A percentile compares a stretch with the other conserved stretches of the same genome.
These are phyloP conservation scores for Oryza punctata DNA, from an alignment of 176 grass and related monocot genomes.

Conservation along the genomic window DNA sequence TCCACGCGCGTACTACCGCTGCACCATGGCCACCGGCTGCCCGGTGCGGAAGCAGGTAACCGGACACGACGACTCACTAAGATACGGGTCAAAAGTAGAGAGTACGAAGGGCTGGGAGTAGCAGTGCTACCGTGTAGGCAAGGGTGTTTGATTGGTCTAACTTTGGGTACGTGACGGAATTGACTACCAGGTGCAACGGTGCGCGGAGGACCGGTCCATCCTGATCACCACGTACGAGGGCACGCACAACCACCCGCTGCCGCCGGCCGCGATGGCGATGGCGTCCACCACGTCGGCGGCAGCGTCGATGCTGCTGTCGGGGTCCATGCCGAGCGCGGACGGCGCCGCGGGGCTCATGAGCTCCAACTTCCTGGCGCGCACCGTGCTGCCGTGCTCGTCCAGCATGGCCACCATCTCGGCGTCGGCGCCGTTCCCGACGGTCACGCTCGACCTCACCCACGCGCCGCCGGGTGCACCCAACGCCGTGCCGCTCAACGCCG, in stretches of 20 bases:
- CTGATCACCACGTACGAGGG: slow-evolving; percentile 95
- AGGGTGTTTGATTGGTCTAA: slow-evolving; percentile 36
- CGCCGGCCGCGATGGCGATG: slow-evolving; percentile 94
- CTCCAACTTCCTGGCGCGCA: slow-evolving; percentile 69
- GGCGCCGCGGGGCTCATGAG: slow-evolving; percentile 46
- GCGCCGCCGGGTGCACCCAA: slow-evolving; percentile 30
- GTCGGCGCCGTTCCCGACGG: slow-evolving; percentile 86
- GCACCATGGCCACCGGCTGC: slow-evolving; percentile 93
- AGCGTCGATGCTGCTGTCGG: slow-evolving; percentile 81
- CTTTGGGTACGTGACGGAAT: slow-evolving; percentile 11
- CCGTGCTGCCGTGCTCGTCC: slow-evolving; percentile 82
- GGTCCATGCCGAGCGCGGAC: slow-evolving; percentile 78
- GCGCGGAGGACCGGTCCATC: slow-evolving; percentile 80
- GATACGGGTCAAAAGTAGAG: slow-evolving; percentile 7
- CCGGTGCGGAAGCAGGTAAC: slow-evolving; percentile 95
- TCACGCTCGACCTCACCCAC: slow-evolving; percentile 90
- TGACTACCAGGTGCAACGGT: slow-evolving; percentile 77
- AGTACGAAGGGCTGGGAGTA: neutral
- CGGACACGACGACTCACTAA: neutral
- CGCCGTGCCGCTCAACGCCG: slow-evolving; percentile 45
- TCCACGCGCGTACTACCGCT: slow-evolving; percentile 95
- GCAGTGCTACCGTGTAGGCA: neutral
- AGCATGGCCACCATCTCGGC: slow-evolving; percentile 91
- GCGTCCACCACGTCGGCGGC: slow-evolving; percentile 89
- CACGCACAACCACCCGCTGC: slow-evolving; percentile 88